phyloP scores from a whole-genome alignment of 768 basidiomycete genomes.

The Phlebiopsis gigantea region DNA sequence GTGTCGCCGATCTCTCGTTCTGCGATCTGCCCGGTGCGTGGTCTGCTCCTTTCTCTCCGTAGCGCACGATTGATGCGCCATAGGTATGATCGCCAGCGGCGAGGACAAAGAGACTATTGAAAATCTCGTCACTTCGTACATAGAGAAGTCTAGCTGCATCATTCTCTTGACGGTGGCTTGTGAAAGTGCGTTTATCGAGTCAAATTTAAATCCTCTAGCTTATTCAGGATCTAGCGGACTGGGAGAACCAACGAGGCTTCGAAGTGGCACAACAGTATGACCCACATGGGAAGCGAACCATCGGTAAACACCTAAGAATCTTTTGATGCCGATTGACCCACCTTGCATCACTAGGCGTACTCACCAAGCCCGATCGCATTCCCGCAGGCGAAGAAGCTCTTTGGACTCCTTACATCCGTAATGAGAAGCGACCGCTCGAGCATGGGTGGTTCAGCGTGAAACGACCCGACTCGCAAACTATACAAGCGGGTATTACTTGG shows the following conservation, averaged over 20 bases:
- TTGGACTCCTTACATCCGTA: conserved; percentile 55
- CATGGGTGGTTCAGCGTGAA: conserved; percentile 52
- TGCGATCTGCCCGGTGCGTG: conserved; percentile 37
- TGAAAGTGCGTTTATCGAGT: conserved; percentile 49
- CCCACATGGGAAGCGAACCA: conserved; percentile 58
- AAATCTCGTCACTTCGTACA: conserved; percentile 52
- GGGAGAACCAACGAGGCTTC: conserved; percentile 75
- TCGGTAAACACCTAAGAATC: conserved; percentile 47
- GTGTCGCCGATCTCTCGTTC: conserved; percentile 36
- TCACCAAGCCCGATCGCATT: conserved; percentile 73
- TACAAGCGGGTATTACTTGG: conserved; percentile 53
- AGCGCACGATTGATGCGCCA: not conserved
- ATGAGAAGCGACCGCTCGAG: conserved; percentile 43
- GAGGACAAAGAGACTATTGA: conserved; percentile 58
- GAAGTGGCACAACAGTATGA: conserved; percentile 55
- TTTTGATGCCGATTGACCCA: not conserved
- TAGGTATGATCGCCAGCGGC: conserved; percentile 18
- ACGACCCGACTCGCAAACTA: conserved; percentile 40
- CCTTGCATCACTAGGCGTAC: conserved; percentile 43
- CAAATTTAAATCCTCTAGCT: not conserved
- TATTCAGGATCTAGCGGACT: conserved; percentile 50
- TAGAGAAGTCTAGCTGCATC: conserved; percentile 55
- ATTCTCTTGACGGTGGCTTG: conserved; percentile 59
- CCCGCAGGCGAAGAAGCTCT: conserved; percentile 44
- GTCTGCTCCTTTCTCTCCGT: not conserved